phyloP scores from a whole-genome alignment of 163 green algal genomes.

The Prototheca cutis region DNA sequence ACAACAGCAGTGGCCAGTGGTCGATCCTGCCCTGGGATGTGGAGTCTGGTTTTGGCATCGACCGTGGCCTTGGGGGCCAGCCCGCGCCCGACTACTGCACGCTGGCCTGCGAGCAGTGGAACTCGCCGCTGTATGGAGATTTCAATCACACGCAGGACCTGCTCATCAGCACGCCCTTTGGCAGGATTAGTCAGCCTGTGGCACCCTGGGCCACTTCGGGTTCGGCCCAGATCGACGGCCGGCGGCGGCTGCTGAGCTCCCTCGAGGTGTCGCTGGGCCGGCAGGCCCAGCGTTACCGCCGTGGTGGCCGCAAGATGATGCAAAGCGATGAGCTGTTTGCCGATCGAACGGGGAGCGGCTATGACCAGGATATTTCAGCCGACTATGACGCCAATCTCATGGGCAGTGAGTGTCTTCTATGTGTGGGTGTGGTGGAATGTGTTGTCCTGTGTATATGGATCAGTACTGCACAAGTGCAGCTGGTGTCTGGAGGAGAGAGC shows the following conservation, averaged over 20 bases:
- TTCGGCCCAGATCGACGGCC: neutral
- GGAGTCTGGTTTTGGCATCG: constrained; percentile 52
- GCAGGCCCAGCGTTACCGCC: too few species aligned
- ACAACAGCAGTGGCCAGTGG: constrained; percentile 46
- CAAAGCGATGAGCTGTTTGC: too few species aligned
- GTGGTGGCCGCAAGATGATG: constrained; percentile 6
- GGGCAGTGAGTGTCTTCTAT: too few species aligned
- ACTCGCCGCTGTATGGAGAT: constrained; percentile 62
- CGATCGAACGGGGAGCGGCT: too few species aligned
- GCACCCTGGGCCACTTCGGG: neutral
- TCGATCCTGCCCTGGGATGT: constrained; percentile 64
- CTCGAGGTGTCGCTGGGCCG: neutral
- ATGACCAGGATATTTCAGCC: too few species aligned
- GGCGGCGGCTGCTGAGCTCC: neutral
- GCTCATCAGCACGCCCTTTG: constrained; percentile 39
- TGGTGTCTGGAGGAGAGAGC: too few species aligned
- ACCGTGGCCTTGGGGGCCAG: constrained; percentile 53
- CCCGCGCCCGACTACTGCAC: constrained; percentile 66
- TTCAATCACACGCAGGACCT: constrained; percentile 43
- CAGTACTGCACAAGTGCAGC: too few species aligned
- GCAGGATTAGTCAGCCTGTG: constrained; percentile 26
- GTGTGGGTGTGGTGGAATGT: too few species aligned
- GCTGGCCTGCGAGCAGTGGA: constrained; percentile 76
- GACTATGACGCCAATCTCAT: constrained; percentile 21
- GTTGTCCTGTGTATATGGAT: too few species aligned